Evolutionary conservation across 2,329 filamentous ascomycete genomes (phyloP).

Genomic region (Phialophora chinensis): DNA sequence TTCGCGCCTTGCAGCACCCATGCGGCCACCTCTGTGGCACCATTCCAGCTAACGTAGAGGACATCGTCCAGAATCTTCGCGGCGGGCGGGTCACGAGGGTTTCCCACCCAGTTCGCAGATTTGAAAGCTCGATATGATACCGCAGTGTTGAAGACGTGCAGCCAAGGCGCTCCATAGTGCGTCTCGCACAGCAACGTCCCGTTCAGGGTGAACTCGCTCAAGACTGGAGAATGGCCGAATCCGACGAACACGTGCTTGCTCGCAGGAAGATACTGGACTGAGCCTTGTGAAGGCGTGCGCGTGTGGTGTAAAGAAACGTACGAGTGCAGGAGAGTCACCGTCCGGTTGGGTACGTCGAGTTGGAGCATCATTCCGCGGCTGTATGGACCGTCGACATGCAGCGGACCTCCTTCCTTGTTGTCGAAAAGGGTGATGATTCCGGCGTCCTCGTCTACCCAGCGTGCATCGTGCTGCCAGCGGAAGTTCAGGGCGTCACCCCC

Average conservation of each 20-base stretch:
- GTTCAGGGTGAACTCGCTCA: constrained; percentile 53
- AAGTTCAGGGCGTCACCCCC: constrained; percentile 55
- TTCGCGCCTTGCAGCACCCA: constrained; percentile 33
- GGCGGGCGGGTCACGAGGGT: constrained; percentile 47
- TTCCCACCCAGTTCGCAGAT: constrained; percentile 56
- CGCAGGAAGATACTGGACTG: constrained; percentile 48
- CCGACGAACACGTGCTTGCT: constrained; percentile 55
- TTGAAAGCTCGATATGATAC: constrained; percentile 63
- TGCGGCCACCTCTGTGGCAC: constrained; percentile 49
- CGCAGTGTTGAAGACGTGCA: constrained; percentile 46
- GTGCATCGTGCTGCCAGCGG: constrained; percentile 60
- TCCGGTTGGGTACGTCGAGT: constrained; percentile 51
- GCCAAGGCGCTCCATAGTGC: constrained; percentile 51
- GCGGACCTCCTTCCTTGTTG: constrained; percentile 43
- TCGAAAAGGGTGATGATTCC: constrained; percentile 49
- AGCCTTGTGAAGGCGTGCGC: constrained; percentile 49
- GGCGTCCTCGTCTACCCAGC: constrained; percentile 46
- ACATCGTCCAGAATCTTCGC: constrained; percentile 40
- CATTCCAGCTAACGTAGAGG: constrained; percentile 55
- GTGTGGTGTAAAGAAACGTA: constrained; percentile 50
- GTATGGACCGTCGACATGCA: constrained; percentile 39
- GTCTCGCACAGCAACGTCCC: constrained; percentile 58
- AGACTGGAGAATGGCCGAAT: constrained; percentile 58
- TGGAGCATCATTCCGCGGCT: constrained; percentile 54
- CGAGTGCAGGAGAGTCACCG: constrained; percentile 50